Evolutionary conservation across 192 early-diverging fungal species (phyloP).

Genomic region (Linnemannia schmuckeri): DNA sequence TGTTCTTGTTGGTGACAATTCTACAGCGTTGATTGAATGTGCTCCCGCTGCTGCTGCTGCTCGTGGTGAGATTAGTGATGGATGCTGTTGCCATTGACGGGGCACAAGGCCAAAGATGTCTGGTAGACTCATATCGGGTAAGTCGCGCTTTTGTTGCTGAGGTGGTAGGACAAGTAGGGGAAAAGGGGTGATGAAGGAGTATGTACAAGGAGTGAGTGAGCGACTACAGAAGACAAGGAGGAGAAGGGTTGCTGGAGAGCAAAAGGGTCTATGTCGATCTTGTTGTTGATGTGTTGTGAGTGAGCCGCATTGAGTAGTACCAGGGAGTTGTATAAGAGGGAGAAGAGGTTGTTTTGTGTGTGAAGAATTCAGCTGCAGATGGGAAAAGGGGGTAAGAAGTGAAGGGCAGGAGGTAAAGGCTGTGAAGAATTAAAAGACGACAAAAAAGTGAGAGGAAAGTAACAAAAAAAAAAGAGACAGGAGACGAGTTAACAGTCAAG

Average conservation of each 20-base stretch:
- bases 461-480: no score
- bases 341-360: no score
- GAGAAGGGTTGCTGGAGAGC: not conserved
- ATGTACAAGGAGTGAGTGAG: not conserved
- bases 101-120: not conserved
- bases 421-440: no score
- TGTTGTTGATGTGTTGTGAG: not conserved
- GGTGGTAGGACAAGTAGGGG: not conserved
- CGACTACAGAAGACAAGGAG: not conserved
- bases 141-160: not conserved
- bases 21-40: not conserved
- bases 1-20: not conserved
- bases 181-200: not conserved
- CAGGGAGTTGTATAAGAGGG: no score
- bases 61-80: not conserved
- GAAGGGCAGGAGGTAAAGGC: no score
- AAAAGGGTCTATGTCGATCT: not conserved
- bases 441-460: no score
- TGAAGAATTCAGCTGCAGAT: no score
- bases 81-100: not conserved
- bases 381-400: no score
- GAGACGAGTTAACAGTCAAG: no score
- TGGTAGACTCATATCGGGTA: not conserved
- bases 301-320: no score
- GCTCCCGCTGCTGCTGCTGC: not conserved